phyloP scores from a whole-genome alignment of 2,329 filamentous ascomycete genomes.

The Aspergillus costaricaensis region DNA sequence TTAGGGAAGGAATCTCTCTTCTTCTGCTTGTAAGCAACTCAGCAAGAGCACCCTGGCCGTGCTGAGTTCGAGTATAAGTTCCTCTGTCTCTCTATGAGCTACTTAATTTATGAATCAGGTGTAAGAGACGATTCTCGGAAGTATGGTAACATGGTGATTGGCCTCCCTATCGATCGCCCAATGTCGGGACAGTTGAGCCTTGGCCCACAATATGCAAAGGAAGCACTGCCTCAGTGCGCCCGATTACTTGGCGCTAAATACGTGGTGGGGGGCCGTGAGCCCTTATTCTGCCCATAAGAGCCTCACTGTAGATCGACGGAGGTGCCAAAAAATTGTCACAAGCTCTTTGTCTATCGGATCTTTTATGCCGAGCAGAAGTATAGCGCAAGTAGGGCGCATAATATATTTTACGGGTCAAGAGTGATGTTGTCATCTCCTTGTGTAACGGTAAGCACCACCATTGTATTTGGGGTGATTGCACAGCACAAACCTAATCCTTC shows the following conservation, averaged over 20 bases:
- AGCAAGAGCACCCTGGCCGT: no score
- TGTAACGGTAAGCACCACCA: not conserved
- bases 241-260: constrained; percentile 5
- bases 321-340: not conserved
- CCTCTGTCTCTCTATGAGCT: not conserved
- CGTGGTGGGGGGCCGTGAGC: not conserved
- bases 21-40: no score
- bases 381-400: not conserved
- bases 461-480: not conserved
- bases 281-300: not conserved
- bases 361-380: no score
- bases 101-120: not conserved
- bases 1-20: no score
- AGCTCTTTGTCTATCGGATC: not conserved
- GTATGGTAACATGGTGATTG: not conserved
- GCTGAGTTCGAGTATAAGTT: no score
- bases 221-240: constrained; percentile 21
- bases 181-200: not conserved
- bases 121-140: not conserved
- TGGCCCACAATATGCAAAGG: constrained; percentile 3
- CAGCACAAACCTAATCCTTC: not conserved
- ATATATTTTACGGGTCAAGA: no score
- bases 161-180: not conserved
- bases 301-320: not conserved
- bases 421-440: not conserved